Base-by-base conservation (phyloP, 164 flowering plant species). In the Houttuynia cordata region DNA sequence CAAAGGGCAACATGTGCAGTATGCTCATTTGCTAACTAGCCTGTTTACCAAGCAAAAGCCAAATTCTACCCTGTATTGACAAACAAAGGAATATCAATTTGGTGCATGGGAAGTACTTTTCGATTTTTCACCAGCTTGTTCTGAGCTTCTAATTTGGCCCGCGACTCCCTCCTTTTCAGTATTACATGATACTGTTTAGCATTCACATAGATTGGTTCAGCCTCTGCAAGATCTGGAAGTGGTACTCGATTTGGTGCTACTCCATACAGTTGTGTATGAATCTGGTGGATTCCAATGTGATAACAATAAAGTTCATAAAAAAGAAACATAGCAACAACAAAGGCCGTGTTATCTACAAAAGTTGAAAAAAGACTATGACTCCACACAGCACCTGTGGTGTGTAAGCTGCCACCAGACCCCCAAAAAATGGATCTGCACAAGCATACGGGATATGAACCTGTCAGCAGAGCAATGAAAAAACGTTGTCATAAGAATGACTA, bases 71-170 rank as follows among this genome's bases (percentile, higher is more conserved):
- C 2, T 45, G 49, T 30, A 3, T 12, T 45, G 17, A 45, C 17
- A n/a, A n/a, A n/a, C n/a, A 45, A 45, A 45, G 17, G 17, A 51
- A 51, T 24, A 34, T 39, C 12, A 9, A 49, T 52, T 7, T 39
- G 19, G 21, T 21, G 12, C 23, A 61, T 24, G 12, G 49, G 4
- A 62, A 56, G 24, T 71, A 89, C 97, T 80, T 85, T 88, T 5
- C 97, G 78, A 67, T 30, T 51, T 72, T 78, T 84, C 51, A 81
- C 56, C 39, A 84, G 81, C 68, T 86, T 88, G 75, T 86, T 88
- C 65, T 79, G 86, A 56, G 90, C 87, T 79, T 91, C 96, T 5
- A 80, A 82, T 78, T 83, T 91, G 51, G 97, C 96, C 45, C 96
- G 82, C 1, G 74, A 74, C 70, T 86, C 83, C 61, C 97, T 75